Conservation (phyloP, 2,329 filamentous ascomycete genomes). For the Aspergillus alliaceus region DNA sequence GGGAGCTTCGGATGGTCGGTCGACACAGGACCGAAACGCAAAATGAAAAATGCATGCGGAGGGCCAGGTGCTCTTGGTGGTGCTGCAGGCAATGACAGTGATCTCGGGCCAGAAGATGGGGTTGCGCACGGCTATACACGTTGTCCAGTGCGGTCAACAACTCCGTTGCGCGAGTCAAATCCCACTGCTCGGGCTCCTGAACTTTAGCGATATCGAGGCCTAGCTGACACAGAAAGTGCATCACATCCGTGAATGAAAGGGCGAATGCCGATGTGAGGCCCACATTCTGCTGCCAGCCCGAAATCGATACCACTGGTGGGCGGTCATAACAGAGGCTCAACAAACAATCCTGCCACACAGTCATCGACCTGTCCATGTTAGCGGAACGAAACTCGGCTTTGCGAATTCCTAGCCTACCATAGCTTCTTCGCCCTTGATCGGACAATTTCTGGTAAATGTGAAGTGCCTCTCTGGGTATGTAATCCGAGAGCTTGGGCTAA, state of each 20-base stretch:
- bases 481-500: slow-evolving; percentile 35
- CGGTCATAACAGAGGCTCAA: slow-evolving; percentile 36
- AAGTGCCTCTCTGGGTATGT: slow-evolving; percentile 38
- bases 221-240: slow-evolving; percentile 29
- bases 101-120: slow-evolving; percentile 50
- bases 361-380: slow-evolving; percentile 24
- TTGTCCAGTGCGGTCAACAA: slow-evolving; percentile 45
- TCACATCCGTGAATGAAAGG: slow-evolving; percentile 28
- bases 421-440: slow-evolving; percentile 23
- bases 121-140: slow-evolving; percentile 48
- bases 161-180: slow-evolving; percentile 24
- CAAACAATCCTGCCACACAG: slow-evolving; percentile 38
- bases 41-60: slow-evolving; percentile 58
- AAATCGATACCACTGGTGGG: slow-evolving; percentile 28
- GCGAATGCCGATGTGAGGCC: slow-evolving; percentile 11
- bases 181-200: slow-evolving; percentile 30
- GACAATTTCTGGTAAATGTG: slow-evolving; percentile 24
- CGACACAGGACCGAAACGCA: slow-evolving; percentile 58
- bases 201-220: slow-evolving; percentile 43
- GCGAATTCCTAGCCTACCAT: slow-evolving; percentile 17
- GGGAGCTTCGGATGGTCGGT: slow-evolving; percentile 49
- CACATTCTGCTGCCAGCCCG: slow-evolving; percentile 22
- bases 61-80: slow-evolving; percentile 55
- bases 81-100: slow-evolving; percentile 41
- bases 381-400: background rate